Evolutionary conservation across 345 rosid genomes (phyloP), one percentile per base, ranked within the genome.

Genomic region (Aquilaria yunnanensis): DNA sequence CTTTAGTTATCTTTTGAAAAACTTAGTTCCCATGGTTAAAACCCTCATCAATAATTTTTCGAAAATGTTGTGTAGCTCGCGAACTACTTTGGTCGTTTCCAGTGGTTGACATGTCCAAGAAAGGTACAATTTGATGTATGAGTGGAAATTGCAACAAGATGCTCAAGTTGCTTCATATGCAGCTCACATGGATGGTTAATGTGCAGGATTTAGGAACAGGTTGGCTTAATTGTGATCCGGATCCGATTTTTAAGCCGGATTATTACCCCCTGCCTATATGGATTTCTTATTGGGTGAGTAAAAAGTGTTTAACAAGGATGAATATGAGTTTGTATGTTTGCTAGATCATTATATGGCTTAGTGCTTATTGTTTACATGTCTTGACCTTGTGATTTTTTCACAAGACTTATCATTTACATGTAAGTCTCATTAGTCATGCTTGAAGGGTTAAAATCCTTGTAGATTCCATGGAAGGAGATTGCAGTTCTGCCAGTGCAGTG

Each of bases 81-180:
- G 23, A 86, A 86, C 59, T 13, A 84, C 66, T 70, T 86, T 74
- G 96, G 96, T 30, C 86, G 80, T 54, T 90, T 73, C 62, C 90
- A 78, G 65, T 93, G 97, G 98, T 79, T 82, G 50, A 93, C 98
- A 68, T 93, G 97, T 85, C 96, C 98, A 29, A 85, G 98, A 65
- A 90, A 88, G 94, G 98, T 86, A 79, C 64, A 50, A 50, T 46
- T 12, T 70, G 5, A 32, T 16, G n/a, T 70, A 66, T 30, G 7
- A 53, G 34, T 54, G 12, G 34, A 9, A 10, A 7, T 6, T 54
- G 34, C 32, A 23, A 30, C 12, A 65, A 52, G 32, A 32, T 9
- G 3, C 29, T 9, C 2, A 41, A 6, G 2, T 52, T 14, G 4
- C 1, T 56, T 55, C 11, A 10, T 13, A 32, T 31, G 47, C 46